Evolutionary conservation across 306 rosid genomes (phyloP), one percentile per base, ranked within the genome.

Genomic region (Citrullus mucosospermus): DNA sequence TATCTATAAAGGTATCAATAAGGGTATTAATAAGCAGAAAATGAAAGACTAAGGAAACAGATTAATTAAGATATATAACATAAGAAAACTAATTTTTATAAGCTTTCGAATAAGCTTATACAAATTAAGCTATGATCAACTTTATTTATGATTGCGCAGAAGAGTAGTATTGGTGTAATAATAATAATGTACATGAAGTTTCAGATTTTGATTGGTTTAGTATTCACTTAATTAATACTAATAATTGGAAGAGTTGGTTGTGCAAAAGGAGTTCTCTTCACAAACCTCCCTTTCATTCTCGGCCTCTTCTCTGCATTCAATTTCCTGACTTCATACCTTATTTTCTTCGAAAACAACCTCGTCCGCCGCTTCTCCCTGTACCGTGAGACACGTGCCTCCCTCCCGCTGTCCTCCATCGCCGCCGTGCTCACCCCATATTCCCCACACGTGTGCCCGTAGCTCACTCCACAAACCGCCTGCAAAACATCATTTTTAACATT

Each of bases 271-370:
- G 91, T 65, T 79, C 92, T 86, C 88, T 93, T 93, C 6, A 93
- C 98, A 76, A 93, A 93, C 78, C 98, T 92, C 16, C 98, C 98
- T 84, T 93, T 93, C 96, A 93, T 93, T 82, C 98, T 88, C 1
- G 98, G 98, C 84, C 98, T 89, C 88, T 90, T 93, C 89, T 93
- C 98, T 0, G 98, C 98, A 79, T 93, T 93, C 93, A 93, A 82
- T 75, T 93, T 93, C 68, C 98, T 84, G 78, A 93, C 98, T 84
- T 93, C 97, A 84, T 93, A 93, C 85, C 98, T 88, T 85, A 93
- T 93, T 88, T 93, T 93, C 89, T 92, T 93, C 0, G 98, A 93
- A 78, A 93, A 93, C 89, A 91, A 79, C 80, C 98, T 79, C 69
- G 92, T 93, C 76, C 94, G 70, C 25, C 98, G 83, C 88, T 93